Conservation (phyloP, 2,329 filamentous ascomycete genomes). For the Colletotrichum cereale region DNA sequence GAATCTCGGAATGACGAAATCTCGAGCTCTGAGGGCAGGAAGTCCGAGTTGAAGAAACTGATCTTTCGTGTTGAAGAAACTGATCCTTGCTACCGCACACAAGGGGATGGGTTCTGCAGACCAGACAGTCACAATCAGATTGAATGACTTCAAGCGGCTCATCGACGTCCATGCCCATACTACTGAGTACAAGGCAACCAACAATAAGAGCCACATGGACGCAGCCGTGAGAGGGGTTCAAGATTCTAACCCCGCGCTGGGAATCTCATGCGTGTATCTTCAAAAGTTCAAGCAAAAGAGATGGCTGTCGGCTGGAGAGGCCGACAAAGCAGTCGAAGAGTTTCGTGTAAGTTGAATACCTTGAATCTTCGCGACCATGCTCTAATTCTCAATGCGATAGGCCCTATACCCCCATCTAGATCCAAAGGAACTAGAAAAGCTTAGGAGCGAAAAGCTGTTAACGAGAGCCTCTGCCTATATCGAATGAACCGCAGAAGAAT, state of each 20-base stretch:
- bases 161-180: background rate
- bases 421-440: background rate
- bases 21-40: background rate
- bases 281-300: background rate
- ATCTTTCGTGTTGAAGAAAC: no score
- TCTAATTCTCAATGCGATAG: background rate
- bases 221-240: background rate
- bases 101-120: background rate
- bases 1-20: background rate
- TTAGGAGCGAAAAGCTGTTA: background rate
- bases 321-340: background rate
- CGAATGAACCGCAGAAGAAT: background rate
- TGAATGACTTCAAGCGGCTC: background rate
- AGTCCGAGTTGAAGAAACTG: background rate
- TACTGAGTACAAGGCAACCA: background rate
- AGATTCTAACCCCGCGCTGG: background rate
- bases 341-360: background rate
- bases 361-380: background rate
- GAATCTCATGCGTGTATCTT: background rate
- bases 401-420: background rate
- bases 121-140: background rate
- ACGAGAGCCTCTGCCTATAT: background rate
- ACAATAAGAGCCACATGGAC: background rate
- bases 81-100: no score
- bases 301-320: fast-evolving